Evolutionary conservation across 2,329 filamentous ascomycete genomes (phyloP), one percentile per base, ranked within the genome.

Genomic region (Ophiostoma piceae): DNA sequence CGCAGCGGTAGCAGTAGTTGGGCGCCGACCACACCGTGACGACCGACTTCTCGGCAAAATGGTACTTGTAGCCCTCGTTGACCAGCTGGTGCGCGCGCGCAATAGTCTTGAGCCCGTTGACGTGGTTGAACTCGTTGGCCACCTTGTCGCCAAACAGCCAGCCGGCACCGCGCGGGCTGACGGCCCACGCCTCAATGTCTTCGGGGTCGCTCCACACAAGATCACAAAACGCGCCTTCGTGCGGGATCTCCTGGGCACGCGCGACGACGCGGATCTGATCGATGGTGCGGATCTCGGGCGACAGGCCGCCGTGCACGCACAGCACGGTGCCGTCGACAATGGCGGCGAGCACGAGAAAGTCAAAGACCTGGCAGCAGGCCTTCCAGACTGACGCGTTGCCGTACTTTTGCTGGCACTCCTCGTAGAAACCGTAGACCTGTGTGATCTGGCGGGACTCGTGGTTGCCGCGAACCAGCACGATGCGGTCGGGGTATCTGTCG

Each of bases 361-460:
- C 95, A 79, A 99, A 99, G 81, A 99, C 97, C 79, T 99, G 95
- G 73, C 95, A 99, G 80, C 97, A 99, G 71, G 97, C 95, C 80
- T 99, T 96, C 95, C 95, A 99, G n/a, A 99, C 95, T 67, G 96
- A 97, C 14, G 95, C 93, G 77, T 97, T 98, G 77, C 95, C 95
- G 79, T 99, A 99, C 80, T 99, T 99, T 76, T 95, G 91, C 70
- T 93, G 93, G 80, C 95, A 99, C 79, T 99, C 95, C 72, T 96
- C 97, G 80, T 99, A 99, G 81, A 99, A 99, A 69, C 95, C 95
- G 79, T 99, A 99, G 29, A 96, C 97, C 77, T 99, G 95, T 9
- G 95, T 99, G 73, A 99, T 96, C 76, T 96, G 95, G 73, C 95
- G 90, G 35, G 93, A 97, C 80, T 99, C 95, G 82, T 99, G 95